Evolutionary conservation across 2,329 filamentous ascomycete species (phyloP).

Genomic region (Tolypocladium inflatum): DNA sequence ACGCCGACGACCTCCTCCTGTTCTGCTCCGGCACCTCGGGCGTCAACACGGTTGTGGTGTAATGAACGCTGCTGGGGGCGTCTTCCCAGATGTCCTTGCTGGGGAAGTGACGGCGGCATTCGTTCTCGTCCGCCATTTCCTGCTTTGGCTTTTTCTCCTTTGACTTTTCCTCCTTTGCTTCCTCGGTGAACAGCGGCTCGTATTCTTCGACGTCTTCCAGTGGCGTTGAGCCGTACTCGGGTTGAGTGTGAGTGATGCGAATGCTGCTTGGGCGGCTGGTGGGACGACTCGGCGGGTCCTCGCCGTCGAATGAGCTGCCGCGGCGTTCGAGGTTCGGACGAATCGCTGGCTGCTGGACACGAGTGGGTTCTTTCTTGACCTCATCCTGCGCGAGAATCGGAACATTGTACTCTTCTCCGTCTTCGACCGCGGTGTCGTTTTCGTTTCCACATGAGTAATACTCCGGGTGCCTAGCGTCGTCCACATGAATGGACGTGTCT

Average conservation of each 20-base stretch:
- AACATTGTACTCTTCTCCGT: conserved; percentile 54
- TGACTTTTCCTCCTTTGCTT: conserved; percentile 42
- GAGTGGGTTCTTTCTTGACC: conserved; percentile 62
- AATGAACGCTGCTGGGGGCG: conserved; percentile 74
- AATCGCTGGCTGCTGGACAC: conserved; percentile 69
- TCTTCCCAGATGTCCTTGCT: conserved; percentile 98
- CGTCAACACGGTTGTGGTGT: conserved; percentile 73
- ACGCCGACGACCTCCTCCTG: conserved; percentile 20
- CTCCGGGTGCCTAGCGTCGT: conserved; percentile 40
- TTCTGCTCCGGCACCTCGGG: conserved; percentile 44
- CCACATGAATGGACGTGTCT: conserved; percentile 62
- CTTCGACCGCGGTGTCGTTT: conserved; percentile 41
- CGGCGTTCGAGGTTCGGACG: conserved; percentile 61
- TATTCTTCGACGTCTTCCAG: conserved; percentile 89
- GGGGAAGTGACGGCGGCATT: conserved; percentile 65
- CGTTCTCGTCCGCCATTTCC: conserved; percentile 31
- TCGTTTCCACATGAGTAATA: conserved; percentile 26
- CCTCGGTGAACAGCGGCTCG: conserved; percentile 85
- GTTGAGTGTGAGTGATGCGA: conserved; percentile 43
- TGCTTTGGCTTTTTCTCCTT: conserved; percentile 21
- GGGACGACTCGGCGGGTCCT: conserved; percentile 51
- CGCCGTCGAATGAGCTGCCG: conserved; percentile 46
- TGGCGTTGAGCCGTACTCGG: conserved; percentile 54
- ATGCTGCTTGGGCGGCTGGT: conserved; percentile 50
- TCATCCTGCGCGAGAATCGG: conserved; percentile 89